These are phyloP conservation scores for Plasmodium sp. DNA, from an alignment of 169 alveolate species.

Conservation along the genomic window DNA sequence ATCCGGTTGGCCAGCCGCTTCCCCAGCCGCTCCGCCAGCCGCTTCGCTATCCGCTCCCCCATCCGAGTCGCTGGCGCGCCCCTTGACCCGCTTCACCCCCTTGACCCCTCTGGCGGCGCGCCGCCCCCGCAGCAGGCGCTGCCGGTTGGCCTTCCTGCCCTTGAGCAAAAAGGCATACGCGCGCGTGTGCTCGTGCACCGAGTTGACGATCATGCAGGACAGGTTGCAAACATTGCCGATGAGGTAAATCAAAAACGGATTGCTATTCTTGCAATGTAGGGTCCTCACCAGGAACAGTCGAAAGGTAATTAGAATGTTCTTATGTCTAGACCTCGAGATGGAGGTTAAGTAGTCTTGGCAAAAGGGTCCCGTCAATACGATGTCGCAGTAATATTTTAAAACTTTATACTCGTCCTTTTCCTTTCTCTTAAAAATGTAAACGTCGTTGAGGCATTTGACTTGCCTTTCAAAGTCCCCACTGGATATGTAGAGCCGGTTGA, in stretches of 20 bases:
- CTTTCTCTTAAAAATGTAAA: conserved; percentile 34
- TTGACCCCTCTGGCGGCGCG: not conserved
- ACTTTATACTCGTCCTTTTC: conserved; percentile 60
- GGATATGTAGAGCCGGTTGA: conserved; percentile 46
- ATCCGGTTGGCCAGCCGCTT: no score
- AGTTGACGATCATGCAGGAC: conserved; percentile 27
- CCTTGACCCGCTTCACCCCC: not conserved
- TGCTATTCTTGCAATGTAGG: conserved; percentile 29
- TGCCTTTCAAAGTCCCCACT: conserved; percentile 60
- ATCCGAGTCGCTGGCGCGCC: not conserved
- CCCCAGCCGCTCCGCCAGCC: no score
- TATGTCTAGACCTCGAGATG: conserved; percentile 40
- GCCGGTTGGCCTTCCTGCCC: not conserved
- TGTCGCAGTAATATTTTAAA: conserved; percentile 45
- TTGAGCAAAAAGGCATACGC: conserved; percentile 59
- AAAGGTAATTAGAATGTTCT: conserved; percentile 45
- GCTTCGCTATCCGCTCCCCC: not conserved
- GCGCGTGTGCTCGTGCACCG: conserved; percentile 56
- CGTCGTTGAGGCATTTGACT: conserved; percentile 25
- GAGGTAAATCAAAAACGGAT: conserved; percentile 47
- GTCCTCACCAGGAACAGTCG: conserved; percentile 49
- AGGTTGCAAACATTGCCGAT: conserved; percentile 57
- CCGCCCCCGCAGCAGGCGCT: not conserved
- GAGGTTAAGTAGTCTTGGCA: conserved; percentile 48
- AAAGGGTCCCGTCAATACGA: conserved; percentile 44